A percentile compares a stretch with the other conserved stretches of the same genome.
phyloP scores from a whole-genome alignment of 345 rosid species.

The Excoecaria agallocha region DNA sequence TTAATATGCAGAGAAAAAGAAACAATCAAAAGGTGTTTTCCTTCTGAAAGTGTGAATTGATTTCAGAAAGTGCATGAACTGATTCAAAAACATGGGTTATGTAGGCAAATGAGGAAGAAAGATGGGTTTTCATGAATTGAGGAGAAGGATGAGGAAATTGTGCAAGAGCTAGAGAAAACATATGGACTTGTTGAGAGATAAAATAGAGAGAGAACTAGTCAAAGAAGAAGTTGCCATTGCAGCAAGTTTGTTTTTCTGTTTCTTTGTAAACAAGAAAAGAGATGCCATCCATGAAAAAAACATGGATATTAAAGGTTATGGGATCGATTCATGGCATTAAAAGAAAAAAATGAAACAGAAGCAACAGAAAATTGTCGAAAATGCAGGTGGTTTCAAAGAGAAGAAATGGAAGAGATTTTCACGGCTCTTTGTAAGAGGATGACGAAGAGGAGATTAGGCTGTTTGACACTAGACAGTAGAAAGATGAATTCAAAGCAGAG shows the following conservation, averaged over 20 bases:
- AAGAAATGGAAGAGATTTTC: slow-evolving; percentile 17
- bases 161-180: slow-evolving; percentile 23
- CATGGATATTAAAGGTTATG: not conserved
- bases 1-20: slow-evolving; percentile 14
- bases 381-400: slow-evolving; percentile 18
- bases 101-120: slow-evolving; percentile 25
- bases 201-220: slow-evolving; percentile 6
- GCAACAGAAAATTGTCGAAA: slow-evolving; percentile 9
- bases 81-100: slow-evolving; percentile 87
- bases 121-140: slow-evolving; percentile 55
- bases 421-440: not conserved
- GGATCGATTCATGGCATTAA: slow-evolving; percentile 7
- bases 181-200: not conserved
- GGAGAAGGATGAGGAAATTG: slow-evolving; percentile 5
- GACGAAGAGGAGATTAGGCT: slow-evolving; percentile 33
- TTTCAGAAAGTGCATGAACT: slow-evolving; percentile 95
- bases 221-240: slow-evolving; percentile 17
- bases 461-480: slow-evolving; percentile 34
- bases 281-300: slow-evolving; percentile 12
- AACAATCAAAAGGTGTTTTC: slow-evolving; percentile 50
- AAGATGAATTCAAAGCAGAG: slow-evolving; percentile 61
- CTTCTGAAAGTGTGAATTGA: slow-evolving; percentile 92
- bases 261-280: not conserved
- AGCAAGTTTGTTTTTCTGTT: not conserved
- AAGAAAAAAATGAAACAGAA: slow-evolving; percentile 15